phyloP scores from a whole-genome alignment of 176 grass and related monocot species.

The Phoenix roebelenii region DNA sequence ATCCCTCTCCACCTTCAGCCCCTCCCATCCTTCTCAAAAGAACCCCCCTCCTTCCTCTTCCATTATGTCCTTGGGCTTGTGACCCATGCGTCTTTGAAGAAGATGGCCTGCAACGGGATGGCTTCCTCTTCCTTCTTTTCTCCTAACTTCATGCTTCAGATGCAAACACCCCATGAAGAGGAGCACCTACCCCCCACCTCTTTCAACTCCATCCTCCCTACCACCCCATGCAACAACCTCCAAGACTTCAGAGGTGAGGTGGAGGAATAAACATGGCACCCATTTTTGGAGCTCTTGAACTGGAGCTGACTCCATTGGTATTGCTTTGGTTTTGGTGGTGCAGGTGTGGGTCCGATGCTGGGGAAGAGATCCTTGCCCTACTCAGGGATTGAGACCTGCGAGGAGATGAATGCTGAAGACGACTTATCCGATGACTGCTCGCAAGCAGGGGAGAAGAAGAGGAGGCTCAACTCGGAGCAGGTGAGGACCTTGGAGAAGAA shows the following conservation, averaged over 20 bases:
- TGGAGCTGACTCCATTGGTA: not conserved
- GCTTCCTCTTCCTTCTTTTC: constrained; percentile 78
- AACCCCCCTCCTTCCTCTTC: not conserved
- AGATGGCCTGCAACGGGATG: constrained; percentile 87
- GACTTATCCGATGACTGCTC: constrained; percentile 87
- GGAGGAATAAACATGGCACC: not conserved
- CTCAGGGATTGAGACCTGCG: constrained; percentile 10
- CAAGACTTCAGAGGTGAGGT: constrained; percentile 52
- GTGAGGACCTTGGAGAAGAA: constrained; percentile 93
- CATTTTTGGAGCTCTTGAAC: not conserved
- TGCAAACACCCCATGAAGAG: constrained; percentile 60
- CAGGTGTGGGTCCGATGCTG: constrained; percentile 65
- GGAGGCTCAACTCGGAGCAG: constrained; percentile 92
- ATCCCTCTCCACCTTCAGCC: constrained; percentile 23
- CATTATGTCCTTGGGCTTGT: constrained; percentile 4
- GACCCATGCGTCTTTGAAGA: constrained; percentile 18
- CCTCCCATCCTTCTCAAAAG: constrained; percentile 27
- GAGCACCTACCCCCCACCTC: constrained; percentile 24
- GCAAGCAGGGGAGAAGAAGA: constrained; percentile 84
- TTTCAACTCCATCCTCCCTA: constrained; percentile 26
- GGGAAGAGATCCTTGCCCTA: constrained; percentile 73
- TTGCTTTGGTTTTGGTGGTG: constrained; percentile 2
- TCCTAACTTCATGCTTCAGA: constrained; percentile 80
- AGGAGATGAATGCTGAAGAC: constrained; percentile 47
- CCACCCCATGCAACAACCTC: constrained; percentile 55